Base-by-base conservation (phyloP, 2,329 filamentous ascomycete species). In the Magnaporthiopsis incrustans region DNA sequence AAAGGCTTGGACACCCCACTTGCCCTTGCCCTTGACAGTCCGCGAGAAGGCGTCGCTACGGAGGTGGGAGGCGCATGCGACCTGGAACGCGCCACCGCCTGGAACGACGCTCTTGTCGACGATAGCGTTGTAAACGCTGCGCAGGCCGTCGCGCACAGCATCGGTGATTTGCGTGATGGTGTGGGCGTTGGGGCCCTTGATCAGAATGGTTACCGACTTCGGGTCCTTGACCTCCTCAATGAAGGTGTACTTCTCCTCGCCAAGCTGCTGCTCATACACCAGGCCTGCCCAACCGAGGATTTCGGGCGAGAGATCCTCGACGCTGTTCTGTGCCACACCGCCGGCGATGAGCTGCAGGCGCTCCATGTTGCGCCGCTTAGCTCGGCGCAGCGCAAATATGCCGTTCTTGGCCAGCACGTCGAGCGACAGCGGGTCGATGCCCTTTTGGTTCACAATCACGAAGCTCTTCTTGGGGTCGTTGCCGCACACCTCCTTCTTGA, bases 341-440 rank as follows among this genome's bases (percentile, higher is more conserved):
- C 95, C 95, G 74, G 93, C 97, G 66, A 98, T 86, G 68, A 99
- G 86, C 79, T 99, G 95, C 69, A 99, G 82, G 72, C 95, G 88
- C 83, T 99, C 95, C 95, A 99, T 99, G 81, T 99, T 99, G 75
- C 95, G 90, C 77, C 95, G 86, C 89, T 99, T 99, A 57, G 95
- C 95, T 75, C 95, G 86, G 72, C 95, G 88, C 67, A 99, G 85
- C 63, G 95, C 95, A 69, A 98, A 86, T 71, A 99, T 99, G 69
- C 93, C 93, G 75, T 99, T 98, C 87, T 99, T 99, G 68, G 95
- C 93, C 65, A 99, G 82, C 15, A 99, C 92, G 72, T 99, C 95
- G 69, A 99, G 84, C 63, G 93, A 97, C 67, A 99, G 82, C 27
- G 95, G 95, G 75, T 99, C 95, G 70, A 99, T 99, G 67, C 95